Evolutionary conservation across 1,284 basidiomycete genomes (phyloP).

Genomic region (Cystobasidium sp.): DNA sequence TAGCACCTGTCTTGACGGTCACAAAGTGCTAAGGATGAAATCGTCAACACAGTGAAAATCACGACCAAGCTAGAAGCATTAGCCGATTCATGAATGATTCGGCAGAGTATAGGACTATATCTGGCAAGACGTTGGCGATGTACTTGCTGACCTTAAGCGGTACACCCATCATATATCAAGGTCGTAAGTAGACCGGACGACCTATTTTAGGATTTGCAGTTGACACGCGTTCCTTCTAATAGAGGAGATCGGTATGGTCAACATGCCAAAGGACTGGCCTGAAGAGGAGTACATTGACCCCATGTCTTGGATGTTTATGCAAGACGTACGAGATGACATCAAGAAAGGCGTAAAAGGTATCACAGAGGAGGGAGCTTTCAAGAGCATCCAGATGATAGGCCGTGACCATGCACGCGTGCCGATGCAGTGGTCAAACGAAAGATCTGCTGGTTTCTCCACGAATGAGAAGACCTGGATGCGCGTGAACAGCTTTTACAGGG

Average conservation of each 20-base stretch:
- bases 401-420: slow-evolving; percentile 73
- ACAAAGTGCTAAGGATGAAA: not conserved
- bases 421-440: slow-evolving; percentile 69
- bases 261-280: slow-evolving; percentile 69
- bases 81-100: slow-evolving; percentile 39
- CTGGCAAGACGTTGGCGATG: slow-evolving; percentile 60
- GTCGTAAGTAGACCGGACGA: slow-evolving; percentile 10
- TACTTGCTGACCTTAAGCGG: slow-evolving; percentile 68
- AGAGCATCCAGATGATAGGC: slow-evolving; percentile 66
- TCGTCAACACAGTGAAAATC: slow-evolving; percentile 30
- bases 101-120: slow-evolving; percentile 35
- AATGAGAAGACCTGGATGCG: slow-evolving; percentile 64
- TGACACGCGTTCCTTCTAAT: slow-evolving; percentile 65
- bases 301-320: slow-evolving; percentile 57
- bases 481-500: slow-evolving; percentile 68
- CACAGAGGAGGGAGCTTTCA: slow-evolving; percentile 66
- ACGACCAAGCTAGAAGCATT: slow-evolving; percentile 43
- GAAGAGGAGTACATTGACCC: slow-evolving; percentile 73
- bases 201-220: not conserved
- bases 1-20: not conserved
- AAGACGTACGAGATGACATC: slow-evolving; percentile 18
- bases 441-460: slow-evolving; percentile 68
- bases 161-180: slow-evolving; percentile 68
- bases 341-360: slow-evolving; percentile 59
- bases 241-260: slow-evolving; percentile 70